Percentiles rank a stretch among this genome's conserved stretches.
Conservation (phyloP, 2,329 filamentous ascomycete genomes). For the Colletotrichum falcatum region DNA sequence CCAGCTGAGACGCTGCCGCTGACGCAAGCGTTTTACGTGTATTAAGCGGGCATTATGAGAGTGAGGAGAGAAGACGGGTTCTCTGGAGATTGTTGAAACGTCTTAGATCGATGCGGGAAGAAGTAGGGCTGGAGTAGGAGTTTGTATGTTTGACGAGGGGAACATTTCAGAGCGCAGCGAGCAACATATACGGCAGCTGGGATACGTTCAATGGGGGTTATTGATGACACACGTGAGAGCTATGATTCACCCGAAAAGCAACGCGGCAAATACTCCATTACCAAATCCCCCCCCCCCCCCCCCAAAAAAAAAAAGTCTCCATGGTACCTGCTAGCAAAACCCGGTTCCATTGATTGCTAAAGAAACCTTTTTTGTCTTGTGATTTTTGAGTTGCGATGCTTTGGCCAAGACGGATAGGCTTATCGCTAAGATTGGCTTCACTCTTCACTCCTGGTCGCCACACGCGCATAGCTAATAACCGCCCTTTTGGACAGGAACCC, state of each 20-base stretch:
- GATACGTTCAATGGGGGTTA: neutral
- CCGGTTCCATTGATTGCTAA: neutral
- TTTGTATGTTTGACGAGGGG: conserved; percentile 5
- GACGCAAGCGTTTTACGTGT: conserved; percentile 82
- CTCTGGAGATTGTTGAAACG: conserved; percentile 31
- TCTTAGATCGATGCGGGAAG: neutral
- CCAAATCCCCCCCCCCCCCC: too few species aligned
- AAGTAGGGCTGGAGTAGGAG: neutral
- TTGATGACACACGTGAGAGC: conserved; percentile 28
- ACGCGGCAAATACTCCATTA: conserved; percentile 4
- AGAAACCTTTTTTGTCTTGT: neutral
- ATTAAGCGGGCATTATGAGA: conserved; percentile 56
- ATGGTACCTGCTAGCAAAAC: neutral
- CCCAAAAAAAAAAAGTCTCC: neutral
- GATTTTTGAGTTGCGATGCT: neutral
- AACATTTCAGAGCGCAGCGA: conserved; percentile 13
- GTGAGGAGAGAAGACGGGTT: neutral
- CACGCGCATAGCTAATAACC: neutral
- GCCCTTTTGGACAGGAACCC: neutral
- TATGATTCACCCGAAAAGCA: conserved; percentile 28
- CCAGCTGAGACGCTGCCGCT: conserved; percentile 79
- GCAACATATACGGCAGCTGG: neutral
- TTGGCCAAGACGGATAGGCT: neutral
- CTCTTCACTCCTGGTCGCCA: neutral
- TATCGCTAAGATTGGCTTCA: neutral